Evolutionary conservation across 352 stramenopile species (phyloP).

Genomic region (Globisporangium camurandrum): DNA sequence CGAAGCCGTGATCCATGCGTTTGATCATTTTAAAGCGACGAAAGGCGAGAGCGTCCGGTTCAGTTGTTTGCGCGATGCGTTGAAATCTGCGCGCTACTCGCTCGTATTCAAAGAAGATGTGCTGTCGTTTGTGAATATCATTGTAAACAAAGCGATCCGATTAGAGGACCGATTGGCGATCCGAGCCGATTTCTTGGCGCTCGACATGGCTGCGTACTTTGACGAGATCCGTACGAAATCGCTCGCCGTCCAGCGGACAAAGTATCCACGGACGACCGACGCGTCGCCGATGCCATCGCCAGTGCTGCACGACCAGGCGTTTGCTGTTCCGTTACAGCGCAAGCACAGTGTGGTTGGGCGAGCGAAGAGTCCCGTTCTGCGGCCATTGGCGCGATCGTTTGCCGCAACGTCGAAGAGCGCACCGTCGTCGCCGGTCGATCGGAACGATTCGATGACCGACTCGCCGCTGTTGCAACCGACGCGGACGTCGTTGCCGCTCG

Average conservation of each 20-base stretch:
- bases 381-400: conserved; percentile 4
- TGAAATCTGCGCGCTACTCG: conserved; percentile 78
- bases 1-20: conserved; percentile 71
- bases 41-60: conserved; percentile 79
- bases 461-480: conserved; percentile 8
- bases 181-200: conserved; percentile 74
- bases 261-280: conserved; percentile 40
- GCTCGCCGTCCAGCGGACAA: conserved; percentile 64
- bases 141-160: conserved; percentile 83
- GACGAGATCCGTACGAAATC: conserved; percentile 82
- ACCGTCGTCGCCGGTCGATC: conserved; percentile 42
- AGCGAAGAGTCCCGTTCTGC: conserved; percentile 8
- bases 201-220: conserved; percentile 84
- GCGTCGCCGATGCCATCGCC: conserved; percentile 10
- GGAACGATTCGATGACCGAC: conserved; percentile 11
- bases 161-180: conserved; percentile 78
- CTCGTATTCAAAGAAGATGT: conserved; percentile 87
- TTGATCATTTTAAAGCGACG: conserved; percentile 78
- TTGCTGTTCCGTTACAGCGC: not conserved
- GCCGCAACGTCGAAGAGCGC: conserved; percentile 43
- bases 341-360: conserved; percentile 7
- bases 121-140: conserved; percentile 86
- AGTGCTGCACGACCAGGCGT: conserved; percentile 1
- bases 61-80: conserved; percentile 69
- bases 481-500: conserved; percentile 13